Percentiles rank a stretch among this genome's conserved stretches.
phyloP scores from a whole-genome alignment of 2,329 filamentous ascomycete species.

The Zymoseptoria ardabiliae region DNA sequence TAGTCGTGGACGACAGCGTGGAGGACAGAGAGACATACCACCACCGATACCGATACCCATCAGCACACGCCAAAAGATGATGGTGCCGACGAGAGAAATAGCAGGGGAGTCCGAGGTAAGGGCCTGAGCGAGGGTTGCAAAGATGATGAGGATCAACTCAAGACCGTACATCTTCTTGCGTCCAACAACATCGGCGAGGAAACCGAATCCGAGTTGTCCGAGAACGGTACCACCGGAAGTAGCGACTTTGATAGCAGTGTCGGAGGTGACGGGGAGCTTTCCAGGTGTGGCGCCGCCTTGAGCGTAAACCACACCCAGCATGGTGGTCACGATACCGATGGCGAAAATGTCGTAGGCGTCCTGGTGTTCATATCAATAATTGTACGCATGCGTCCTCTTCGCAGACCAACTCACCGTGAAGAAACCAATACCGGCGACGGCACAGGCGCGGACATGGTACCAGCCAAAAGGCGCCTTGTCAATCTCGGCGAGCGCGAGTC shows the following conservation, averaged over 20 bases:
- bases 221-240: constrained; percentile 78
- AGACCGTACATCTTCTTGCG: constrained; percentile 80
- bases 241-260: constrained; percentile 78
- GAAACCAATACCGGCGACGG: constrained; percentile 79
- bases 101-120: constrained; percentile 57
- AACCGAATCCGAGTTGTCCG: constrained; percentile 74
- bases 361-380: neutral
- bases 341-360: constrained; percentile 75
- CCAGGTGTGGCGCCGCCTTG: constrained; percentile 35
- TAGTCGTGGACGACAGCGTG: neutral
- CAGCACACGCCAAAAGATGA: constrained; percentile 76
- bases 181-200: constrained; percentile 68
- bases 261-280: constrained; percentile 57
- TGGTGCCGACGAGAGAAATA: constrained; percentile 55
- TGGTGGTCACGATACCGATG: constrained; percentile 63
- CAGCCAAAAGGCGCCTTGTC: constrained; percentile 77
- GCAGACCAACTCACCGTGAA: constrained; percentile 48
- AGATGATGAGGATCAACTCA: constrained; percentile 73
- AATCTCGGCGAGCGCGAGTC: constrained; percentile 72
- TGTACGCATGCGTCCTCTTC: neutral
- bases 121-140: constrained; percentile 66
- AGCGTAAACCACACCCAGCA: constrained; percentile 75
- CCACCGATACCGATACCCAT: constrained; percentile 76
- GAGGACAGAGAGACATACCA: constrained; percentile 13
- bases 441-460: constrained; percentile 71